Percentiles rank a stretch among this genome's conserved stretches.
These are phyloP conservation scores for Trifolium dubium DNA, from an alignment of 306 rosid species.

Conservation along the genomic window DNA sequence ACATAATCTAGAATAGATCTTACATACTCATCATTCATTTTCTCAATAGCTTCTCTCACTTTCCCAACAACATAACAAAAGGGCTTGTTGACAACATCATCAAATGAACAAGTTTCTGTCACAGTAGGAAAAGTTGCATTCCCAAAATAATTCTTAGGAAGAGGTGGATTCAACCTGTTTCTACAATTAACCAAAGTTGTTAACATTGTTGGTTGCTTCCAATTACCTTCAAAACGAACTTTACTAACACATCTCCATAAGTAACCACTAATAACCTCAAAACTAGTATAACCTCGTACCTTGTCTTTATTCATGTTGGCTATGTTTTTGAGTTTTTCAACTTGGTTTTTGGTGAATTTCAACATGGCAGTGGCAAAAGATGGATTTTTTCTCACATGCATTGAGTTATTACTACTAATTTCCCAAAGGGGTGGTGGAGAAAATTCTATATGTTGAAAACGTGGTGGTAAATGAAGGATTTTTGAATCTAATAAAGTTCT, in stretches of 20 bases:
- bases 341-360: slow-evolving; percentile 3
- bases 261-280: slow-evolving; percentile 31
- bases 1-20: slow-evolving; percentile 50
- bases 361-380: neutral
- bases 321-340: slow-evolving; percentile 1
- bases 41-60: slow-evolving; percentile 43
- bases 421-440: slow-evolving; percentile 45
- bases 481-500: slow-evolving; percentile 36
- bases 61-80: slow-evolving; percentile 35
- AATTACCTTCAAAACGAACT: slow-evolving; percentile 7
- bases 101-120: slow-evolving; percentile 42
- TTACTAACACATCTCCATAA: slow-evolving; percentile 31
- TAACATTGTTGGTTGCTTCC: slow-evolving; percentile 44
- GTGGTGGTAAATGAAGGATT: neutral
- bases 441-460: slow-evolving; percentile 49
- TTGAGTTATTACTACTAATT: neutral
- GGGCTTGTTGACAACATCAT: slow-evolving; percentile 38
- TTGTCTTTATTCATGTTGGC: neutral
- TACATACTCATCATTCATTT: slow-evolving; percentile 43
- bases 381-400: neutral
- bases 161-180: slow-evolving; percentile 43
- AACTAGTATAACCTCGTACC: slow-evolving; percentile 13
- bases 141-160: slow-evolving; percentile 42
- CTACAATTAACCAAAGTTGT: slow-evolving; percentile 43
- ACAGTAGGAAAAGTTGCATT: slow-evolving; percentile 45